phyloP scores from a whole-genome alignment of 345 rosid genomes.

The Alliaria petiolata region DNA sequence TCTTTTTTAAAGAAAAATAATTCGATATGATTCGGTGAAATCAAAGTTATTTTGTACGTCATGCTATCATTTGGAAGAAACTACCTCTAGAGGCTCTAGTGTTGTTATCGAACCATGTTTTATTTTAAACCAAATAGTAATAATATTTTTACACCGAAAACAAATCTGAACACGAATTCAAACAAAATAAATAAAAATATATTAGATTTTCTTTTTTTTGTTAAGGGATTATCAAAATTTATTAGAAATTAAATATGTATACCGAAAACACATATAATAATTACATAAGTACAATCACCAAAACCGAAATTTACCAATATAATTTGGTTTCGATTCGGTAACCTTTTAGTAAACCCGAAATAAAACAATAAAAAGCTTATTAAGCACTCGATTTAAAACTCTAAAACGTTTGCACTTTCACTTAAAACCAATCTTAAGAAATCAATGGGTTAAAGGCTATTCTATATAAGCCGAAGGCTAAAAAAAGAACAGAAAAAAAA shows the following conservation, averaged over 20 bases:
- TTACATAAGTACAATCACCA: too few relatives aligned
- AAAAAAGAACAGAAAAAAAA: neutral
- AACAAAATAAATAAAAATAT: too few relatives aligned
- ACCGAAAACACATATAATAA: too few relatives aligned
- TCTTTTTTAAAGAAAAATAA: neutral
- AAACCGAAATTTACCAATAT: too few relatives aligned
- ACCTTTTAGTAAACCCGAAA: neutral
- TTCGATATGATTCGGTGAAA: slow-evolving; percentile 6
- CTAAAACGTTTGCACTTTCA: neutral
- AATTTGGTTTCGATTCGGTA: neutral
- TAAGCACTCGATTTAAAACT: too few relatives aligned
- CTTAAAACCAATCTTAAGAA: neutral
- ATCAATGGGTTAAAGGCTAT: slow-evolving; percentile 7
- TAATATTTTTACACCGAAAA: neutral
- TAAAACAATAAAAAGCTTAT: too few relatives aligned
- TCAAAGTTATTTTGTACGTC: slow-evolving; percentile 16
- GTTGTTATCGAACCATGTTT: too few relatives aligned
- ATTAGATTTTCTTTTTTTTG: neutral
- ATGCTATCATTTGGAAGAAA: slow-evolving; percentile 14
- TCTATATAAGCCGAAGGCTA: slow-evolving; percentile 13
- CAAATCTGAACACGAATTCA: neutral
- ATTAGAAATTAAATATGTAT: too few relatives aligned
- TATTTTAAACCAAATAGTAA: neutral
- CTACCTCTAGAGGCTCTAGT: too few relatives aligned
- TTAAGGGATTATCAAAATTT: neutral